These are phyloP conservation scores for Wickerhamomyces queroliae DNA, from an alignment of 805 yeast genomes.

Conservation along the genomic window DNA sequence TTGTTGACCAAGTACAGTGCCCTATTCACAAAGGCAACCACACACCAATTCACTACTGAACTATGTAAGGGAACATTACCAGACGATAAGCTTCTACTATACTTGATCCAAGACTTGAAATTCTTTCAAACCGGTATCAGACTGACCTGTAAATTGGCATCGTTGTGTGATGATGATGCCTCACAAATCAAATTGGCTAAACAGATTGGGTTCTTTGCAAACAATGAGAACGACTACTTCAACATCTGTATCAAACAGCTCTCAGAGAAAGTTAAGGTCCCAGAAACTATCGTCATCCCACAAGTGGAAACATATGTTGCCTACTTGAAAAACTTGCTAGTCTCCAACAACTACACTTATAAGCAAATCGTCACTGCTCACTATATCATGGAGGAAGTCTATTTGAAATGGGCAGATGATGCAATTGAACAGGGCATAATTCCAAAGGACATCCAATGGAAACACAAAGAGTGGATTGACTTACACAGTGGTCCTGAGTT, in stretches of 20 bases:
- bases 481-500: slow-evolving; percentile 46
- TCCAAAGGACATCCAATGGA: slow-evolving; percentile 32
- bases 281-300: slow-evolving; percentile 18
- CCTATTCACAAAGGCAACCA: slow-evolving; percentile 9
- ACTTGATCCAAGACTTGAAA: slow-evolving; percentile 42
- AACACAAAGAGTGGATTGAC: slow-evolving; percentile 45
- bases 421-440: slow-evolving; percentile 23
- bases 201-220: slow-evolving; percentile 45
- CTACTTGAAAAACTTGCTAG: slow-evolving; percentile 26
- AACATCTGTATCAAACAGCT: slow-evolving; percentile 25
- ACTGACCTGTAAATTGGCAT: slow-evolving; percentile 37
- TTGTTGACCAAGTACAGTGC: slow-evolving; percentile 2
- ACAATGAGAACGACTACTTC: slow-evolving; percentile 45
- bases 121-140: slow-evolving; percentile 39
- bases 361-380: slow-evolving; percentile 36
- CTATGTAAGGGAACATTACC: slow-evolving; percentile 40
- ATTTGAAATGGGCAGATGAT: slow-evolving; percentile 46
- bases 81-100: slow-evolving; percentile 35
- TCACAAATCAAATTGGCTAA: slow-evolving; percentile 37
- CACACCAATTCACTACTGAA: slow-evolving; percentile 27
- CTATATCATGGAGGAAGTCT: slow-evolving; percentile 45
- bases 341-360: slow-evolving; percentile 25
- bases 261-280: slow-evolving; percentile 16
- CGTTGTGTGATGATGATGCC: slow-evolving; percentile 33
- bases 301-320: slow-evolving; percentile 33